A percentile compares a stretch with the other conserved stretches of the same genome.
These are phyloP conservation scores for Diospyros kaki DNA, from an alignment of 148 eudicot species.

Conservation along the genomic window DNA sequence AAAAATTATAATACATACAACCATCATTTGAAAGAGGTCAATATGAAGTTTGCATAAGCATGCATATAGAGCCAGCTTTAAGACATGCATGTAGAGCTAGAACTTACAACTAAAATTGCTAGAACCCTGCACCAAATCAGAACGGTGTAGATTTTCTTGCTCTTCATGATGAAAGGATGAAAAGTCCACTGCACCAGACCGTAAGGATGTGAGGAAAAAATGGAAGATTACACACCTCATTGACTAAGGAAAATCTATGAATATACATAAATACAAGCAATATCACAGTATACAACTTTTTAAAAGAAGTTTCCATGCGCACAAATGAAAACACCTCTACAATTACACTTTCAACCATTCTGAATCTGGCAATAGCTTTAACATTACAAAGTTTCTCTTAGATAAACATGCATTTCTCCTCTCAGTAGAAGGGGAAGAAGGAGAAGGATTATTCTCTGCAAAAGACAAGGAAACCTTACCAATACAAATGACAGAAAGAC, in stretches of 20 bases:
- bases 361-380: neutral
- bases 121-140: slow-evolving; percentile 97
- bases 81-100: neutral
- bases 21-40: neutral
- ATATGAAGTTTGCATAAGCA: neutral
- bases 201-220: slow-evolving; percentile 11
- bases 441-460: too few relatives aligned
- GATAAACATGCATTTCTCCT: neutral
- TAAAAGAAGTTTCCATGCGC: neutral
- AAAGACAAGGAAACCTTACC: slow-evolving; percentile 40
- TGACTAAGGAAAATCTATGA: neutral
- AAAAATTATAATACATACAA: neutral
- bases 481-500: slow-evolving; percentile 73
- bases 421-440: too few relatives aligned
- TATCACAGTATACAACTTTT: neutral
- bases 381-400: neutral
- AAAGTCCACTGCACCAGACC: slow-evolving; percentile 84
- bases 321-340: neutral
- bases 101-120: slow-evolving; percentile 84
- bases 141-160: slow-evolving; percentile 93
- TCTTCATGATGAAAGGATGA: slow-evolving; percentile 92
- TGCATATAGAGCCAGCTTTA: too few relatives aligned
- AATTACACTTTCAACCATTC: neutral
- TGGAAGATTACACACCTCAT: neutral
- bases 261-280: neutral